Conservation (phyloP, 164 flowering plant species). For the Aristolochia fimbriata region DNA sequence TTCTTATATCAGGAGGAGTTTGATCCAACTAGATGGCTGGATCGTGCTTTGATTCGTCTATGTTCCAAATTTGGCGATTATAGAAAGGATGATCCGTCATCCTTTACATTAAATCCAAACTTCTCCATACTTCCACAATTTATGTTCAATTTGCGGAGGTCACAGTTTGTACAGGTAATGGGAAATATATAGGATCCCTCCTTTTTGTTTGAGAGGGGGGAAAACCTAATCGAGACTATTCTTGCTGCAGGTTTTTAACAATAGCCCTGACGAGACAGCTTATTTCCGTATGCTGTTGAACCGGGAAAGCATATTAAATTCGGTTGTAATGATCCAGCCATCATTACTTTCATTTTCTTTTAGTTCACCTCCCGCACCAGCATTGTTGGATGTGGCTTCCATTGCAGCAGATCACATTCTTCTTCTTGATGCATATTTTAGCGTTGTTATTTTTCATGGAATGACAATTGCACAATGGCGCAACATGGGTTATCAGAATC, state of each 20-base stretch:
- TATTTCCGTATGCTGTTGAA: conserved; percentile 89
- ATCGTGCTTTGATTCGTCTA: conserved; percentile 75
- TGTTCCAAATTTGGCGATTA: conserved; percentile 97
- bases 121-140: conserved; percentile 94
- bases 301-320: conserved; percentile 70
- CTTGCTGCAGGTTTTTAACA: conserved; percentile 73
- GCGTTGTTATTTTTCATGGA: conserved; percentile 90
- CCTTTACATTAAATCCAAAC: conserved; percentile 75
- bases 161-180: conserved; percentile 97
- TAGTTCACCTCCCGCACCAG: conserved; percentile 61
- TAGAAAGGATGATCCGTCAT: conserved; percentile 85
- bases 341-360: conserved; percentile 81
- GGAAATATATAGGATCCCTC: background rate
- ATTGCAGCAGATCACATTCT: conserved; percentile 79
- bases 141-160: conserved; percentile 86
- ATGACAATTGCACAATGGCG: conserved; percentile 99
- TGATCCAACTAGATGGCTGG: conserved; percentile 96
- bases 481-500: conserved; percentile 83
- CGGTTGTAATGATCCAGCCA: conserved; percentile 96
- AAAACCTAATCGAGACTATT: background rate
- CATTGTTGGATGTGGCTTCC: conserved; percentile 85
- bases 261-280: conserved; percentile 99
- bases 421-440: conserved; percentile 82
- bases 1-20: conserved; percentile 60
- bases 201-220: no score